Conservation (phyloP, 2,329 filamentous ascomycete genomes). For the Fusarium sp. region DNA sequence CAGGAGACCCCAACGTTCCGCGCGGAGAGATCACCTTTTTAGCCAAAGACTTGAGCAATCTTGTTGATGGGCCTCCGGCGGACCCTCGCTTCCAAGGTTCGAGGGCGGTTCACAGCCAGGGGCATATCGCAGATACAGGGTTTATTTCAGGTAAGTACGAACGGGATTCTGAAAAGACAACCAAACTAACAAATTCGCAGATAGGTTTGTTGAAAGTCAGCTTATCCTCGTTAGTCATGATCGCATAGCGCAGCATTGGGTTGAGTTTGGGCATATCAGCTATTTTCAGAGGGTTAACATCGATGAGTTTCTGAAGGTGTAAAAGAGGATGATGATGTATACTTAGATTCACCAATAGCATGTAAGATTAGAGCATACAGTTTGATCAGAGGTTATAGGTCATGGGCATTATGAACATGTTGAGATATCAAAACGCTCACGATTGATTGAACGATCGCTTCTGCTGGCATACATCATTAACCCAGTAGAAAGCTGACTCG, state of each 20-base stretch:
- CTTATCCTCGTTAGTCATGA: slow-evolving; percentile 84
- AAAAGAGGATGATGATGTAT: background rate
- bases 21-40: slow-evolving; percentile 87
- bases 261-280: slow-evolving; percentile 69
- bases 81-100: slow-evolving; percentile 79
- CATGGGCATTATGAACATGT: background rate
- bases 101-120: slow-evolving; percentile 77
- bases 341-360: too few species aligned
- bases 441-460: too few species aligned
- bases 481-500: too few species aligned
- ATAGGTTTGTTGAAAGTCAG: slow-evolving; percentile 79
- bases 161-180: rapidly evolving
- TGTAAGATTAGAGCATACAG: background rate
- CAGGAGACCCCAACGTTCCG: slow-evolving; percentile 90
- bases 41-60: slow-evolving; percentile 81
- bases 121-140: slow-evolving; percentile 80
- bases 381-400: background rate
- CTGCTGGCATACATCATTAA: too few species aligned
- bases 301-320: slow-evolving; percentile 58
- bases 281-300: slow-evolving; percentile 72
- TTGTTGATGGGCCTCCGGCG: slow-evolving; percentile 68
- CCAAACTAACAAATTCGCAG: slow-evolving; percentile 55
- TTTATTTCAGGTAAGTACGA: slow-evolving; percentile 73
- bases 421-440: too few species aligned
- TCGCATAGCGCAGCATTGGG: slow-evolving; percentile 85